Base-by-base conservation (phyloP, 23 red algal species). In the Agarophyton chilense region DNA sequence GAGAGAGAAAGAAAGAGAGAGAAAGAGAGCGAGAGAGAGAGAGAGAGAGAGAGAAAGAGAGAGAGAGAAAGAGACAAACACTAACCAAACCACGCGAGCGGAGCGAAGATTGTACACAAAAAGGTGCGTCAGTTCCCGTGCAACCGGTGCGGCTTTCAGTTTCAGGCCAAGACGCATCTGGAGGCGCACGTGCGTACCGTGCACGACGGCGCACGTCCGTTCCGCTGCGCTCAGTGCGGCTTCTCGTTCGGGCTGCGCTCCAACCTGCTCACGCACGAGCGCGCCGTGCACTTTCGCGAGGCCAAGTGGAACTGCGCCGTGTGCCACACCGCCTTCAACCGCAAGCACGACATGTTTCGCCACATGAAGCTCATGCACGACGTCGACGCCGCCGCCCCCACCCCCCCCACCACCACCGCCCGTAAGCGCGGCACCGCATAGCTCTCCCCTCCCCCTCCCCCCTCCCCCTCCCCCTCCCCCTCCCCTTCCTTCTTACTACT, bases 291-390 rank as follows among this genome's bases (percentile, higher is more conserved):
- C 58, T 77, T 65, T 49, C 63, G 72, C 2, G 85, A 89, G 60
- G 85, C 85, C 9, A 89, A 89, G 43, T 89, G 85, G 85, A 87
- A 79, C 49, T 94, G 91, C 50, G 31, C 52, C 29, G 51, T 72
- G 53, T 94, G 91, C 44, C 34, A 80, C 29, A 78, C 80, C 38
- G 91, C 91, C 42, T 94, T 94, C 60, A 86, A 86, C 29, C 91
- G 87, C 63, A 89, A 88, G 29, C 66, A 88, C 78, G 86, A 95
- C 70, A 83, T 86, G 78, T 72, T 45, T 41, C 76, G 76, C 51
- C 93, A 95, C 72, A 84, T 76, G 72, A 86, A 84, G 36, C 71
- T 88, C 52, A 88, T 95, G 84, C 93, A 95, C 53, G 85, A 89
- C 65, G 32, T 72, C 29, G 64, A 87, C 29, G 60, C 44, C 44